phyloP scores from a whole-genome alignment of 345 rosid species.

The Luvunga scandens region DNA sequence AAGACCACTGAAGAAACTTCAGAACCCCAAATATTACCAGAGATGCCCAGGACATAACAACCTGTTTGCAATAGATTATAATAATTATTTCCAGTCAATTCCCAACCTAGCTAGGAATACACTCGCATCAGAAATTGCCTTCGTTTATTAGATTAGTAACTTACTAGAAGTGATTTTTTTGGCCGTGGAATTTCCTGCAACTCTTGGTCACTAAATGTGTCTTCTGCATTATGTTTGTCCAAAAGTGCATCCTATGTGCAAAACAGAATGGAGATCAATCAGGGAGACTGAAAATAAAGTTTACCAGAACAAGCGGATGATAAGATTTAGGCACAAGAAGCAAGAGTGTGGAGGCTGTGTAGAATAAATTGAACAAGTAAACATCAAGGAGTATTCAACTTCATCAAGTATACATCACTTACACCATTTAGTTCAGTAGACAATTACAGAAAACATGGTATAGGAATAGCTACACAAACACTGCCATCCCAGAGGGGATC shows the following conservation, averaged over 20 bases:
- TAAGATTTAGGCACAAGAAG: background rate
- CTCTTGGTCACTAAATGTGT: conserved; percentile 62
- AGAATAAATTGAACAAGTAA: background rate
- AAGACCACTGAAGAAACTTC: conserved; percentile 62
- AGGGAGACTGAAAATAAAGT: background rate
- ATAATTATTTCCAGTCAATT: conserved; percentile 2
- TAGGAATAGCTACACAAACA: background rate
- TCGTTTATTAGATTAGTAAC: conserved; percentile 15
- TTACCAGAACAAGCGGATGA: background rate
- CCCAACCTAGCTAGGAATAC: background rate
- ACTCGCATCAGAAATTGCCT: background rate
- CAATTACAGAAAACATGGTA: background rate
- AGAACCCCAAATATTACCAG: conserved; percentile 48
- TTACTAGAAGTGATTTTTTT: conserved; percentile 63
- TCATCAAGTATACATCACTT: background rate
- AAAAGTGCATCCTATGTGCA: conserved; percentile 56
- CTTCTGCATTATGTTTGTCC: conserved; percentile 68
- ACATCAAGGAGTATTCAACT: background rate
- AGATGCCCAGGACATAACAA: conserved; percentile 58
- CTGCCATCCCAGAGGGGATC: background rate
- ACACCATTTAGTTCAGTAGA: background rate
- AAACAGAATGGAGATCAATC: conserved; percentile 15
- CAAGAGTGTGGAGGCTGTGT: background rate
- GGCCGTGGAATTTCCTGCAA: conserved; percentile 71
- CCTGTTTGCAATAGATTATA: conserved; percentile 36